Conservation (phyloP, 768 basidiomycete species). For the Lactarius hengduanensis region DNA sequence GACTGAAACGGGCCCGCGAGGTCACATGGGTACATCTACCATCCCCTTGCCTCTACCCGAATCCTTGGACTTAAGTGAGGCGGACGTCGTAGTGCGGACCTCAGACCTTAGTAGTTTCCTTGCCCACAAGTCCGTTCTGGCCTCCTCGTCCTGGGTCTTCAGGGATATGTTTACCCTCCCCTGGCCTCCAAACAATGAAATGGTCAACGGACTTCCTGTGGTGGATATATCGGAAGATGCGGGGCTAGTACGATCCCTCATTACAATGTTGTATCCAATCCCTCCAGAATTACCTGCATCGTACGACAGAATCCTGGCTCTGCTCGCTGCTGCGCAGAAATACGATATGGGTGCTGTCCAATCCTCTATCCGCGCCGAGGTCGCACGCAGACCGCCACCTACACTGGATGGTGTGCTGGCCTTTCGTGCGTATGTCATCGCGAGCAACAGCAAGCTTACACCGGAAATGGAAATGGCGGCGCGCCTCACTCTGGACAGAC, state of each 20-base stretch:
- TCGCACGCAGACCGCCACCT: not conserved
- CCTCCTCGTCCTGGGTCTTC: conserved; percentile 38
- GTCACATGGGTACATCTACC: not conserved
- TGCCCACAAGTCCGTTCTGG: not conserved
- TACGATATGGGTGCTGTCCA: conserved; percentile 29
- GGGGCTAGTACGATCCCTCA: conserved; percentile 22
- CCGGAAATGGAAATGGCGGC: not conserved
- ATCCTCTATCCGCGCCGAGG: not conserved
- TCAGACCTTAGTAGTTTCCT: not conserved
- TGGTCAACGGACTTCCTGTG: conserved; percentile 13
- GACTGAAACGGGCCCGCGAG: not conserved
- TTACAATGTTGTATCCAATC: conserved; percentile 24
- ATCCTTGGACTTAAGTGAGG: not conserved
- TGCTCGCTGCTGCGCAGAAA: conserved; percentile 29
- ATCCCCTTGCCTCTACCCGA: conserved; percentile 33
- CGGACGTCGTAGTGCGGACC: not conserved
- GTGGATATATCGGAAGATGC: conserved; percentile 26
- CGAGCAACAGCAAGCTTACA: conserved; percentile 6
- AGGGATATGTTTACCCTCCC: conserved; percentile 35
- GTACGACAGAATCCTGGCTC: not conserved
- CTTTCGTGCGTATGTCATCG: conserved; percentile 26
- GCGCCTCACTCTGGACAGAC: not conserved
- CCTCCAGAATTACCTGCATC: not conserved
- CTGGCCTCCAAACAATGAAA: conserved; percentile 27
- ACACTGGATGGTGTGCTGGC: conserved; percentile 2